Base-by-base conservation (phyloP, 2,329 filamentous ascomycete genomes). In the Penicillium sclerotiorum region DNA sequence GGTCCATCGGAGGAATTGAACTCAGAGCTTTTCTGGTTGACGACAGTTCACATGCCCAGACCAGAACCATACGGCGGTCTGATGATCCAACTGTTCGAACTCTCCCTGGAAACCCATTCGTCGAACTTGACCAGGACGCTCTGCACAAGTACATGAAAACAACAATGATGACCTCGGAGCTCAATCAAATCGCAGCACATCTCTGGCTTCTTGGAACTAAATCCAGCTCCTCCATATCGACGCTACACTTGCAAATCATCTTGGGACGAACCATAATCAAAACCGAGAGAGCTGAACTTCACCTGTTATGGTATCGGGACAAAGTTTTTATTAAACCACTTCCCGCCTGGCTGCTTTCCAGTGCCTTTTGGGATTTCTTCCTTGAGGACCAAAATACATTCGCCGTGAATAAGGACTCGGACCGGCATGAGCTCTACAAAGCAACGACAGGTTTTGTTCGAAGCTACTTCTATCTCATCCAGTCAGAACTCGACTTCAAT, bases 311-410 rank as follows among this genome's bases (percentile, higher is more conserved):
- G 36, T 8, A n/a, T n/a, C 6, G 15, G 4, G 17, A 36, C 17
- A 41, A 41, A 23, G 32, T 47, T n/a, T 42, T 47, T 22, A 22
- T 47, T 30, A 47, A 47, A 30, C 45, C 45, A 13, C 18, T 47
- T 18, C 45, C 37, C 15, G 17, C 36, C 9, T 47, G 37, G 8
- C n/a, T 47, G 18, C 21, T 37, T 7, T 20, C 32, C 21, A 15
- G 27, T 20, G n/a, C n/a, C 5, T 47, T 47, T 38, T 47, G 77
- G 80, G 23, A 47, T 7, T 8, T 33, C 30, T 15, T 8, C 13
- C 7, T 33, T 8, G n/a, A 8, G 8, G 30, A 33, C 7, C 30
- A 7, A 8, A 6, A 27, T 27, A 6, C 25, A 27, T n/a, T n/a
- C n/a, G 25, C 25, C 11, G 11, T 27, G 7, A 6, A 6, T 6